Percentiles rank a stretch among this genome's conserved stretches.
These are phyloP conservation scores for Phytophthora meadii DNA, from an alignment of 352 stramenopile genomes.

Conservation along the genomic window DNA sequence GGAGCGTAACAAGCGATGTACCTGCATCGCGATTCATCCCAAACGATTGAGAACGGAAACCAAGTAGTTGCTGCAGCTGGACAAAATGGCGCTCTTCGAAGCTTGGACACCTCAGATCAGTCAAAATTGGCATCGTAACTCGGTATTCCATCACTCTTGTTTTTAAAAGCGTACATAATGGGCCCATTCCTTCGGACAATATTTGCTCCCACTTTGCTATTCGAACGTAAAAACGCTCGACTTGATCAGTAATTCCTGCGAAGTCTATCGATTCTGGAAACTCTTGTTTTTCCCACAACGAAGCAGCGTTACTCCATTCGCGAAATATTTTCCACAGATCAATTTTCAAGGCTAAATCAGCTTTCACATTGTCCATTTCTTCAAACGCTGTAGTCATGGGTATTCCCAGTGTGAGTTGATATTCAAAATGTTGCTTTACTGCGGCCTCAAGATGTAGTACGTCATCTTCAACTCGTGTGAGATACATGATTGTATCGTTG, in stretches of 20 bases:
- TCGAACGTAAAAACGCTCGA: constrained; percentile 65
- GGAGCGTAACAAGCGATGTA: constrained; percentile 69
- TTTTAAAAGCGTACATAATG: constrained; percentile 71
- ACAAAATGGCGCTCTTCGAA: constrained; percentile 75
- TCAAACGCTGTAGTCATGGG: constrained; percentile 81
- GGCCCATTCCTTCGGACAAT: constrained; percentile 52
- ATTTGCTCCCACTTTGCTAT: constrained; percentile 60
- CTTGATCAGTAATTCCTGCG: constrained; percentile 63
- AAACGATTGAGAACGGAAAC: constrained; percentile 73
- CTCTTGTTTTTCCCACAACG: constrained; percentile 51
- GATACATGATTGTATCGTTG: constrained; percentile 54
- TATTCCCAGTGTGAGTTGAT: constrained; percentile 66
- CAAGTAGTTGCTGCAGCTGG: constrained; percentile 69
- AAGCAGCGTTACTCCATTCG: constrained; percentile 66
- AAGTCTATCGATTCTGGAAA: constrained; percentile 82
- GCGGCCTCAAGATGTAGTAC: constrained; percentile 25
- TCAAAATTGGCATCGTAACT: constrained; percentile 78
- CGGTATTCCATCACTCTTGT: constrained; percentile 83
- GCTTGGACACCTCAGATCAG: constrained; percentile 58
- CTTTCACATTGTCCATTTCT: constrained; percentile 69
- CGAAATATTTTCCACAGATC: constrained; percentile 79
- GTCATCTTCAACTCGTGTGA: constrained; percentile 44
- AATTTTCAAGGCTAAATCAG: constrained; percentile 81
- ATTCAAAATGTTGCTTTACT: constrained; percentile 50
- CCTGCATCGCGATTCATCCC: constrained; percentile 4